Base-by-base conservation (phyloP, 208 protist genomes). In the Herpetomonas muscarum region DNA sequence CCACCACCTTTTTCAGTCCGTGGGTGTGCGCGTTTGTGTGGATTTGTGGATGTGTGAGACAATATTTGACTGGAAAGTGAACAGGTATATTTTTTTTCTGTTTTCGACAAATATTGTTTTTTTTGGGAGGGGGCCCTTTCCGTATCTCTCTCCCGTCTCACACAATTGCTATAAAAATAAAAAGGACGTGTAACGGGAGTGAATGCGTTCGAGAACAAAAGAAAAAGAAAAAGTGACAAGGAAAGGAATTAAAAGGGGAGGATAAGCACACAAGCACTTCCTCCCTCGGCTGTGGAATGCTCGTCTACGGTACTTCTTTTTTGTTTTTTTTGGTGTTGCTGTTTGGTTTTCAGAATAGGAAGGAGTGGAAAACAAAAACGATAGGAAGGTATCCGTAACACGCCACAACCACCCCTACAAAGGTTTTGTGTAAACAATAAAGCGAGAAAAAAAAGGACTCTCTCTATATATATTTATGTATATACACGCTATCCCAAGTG, bases 161-260 rank as follows among this genome's bases (percentile, higher is more conserved):
- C 37, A 58, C 22, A 50, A 47, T 42, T 29, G 31, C 45, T 42
- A 55, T 28, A 55, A 41, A 51, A 30, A 42, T 2, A 9, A 21
- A 17, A 4, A 13, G n/a, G 34, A 3, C 30, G 50, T 15, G 49
- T 25, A 10, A 61, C 32, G 21, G 61, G 32, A 24, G 55, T 31
- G 41, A 28, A 46, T 29, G 54, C 30, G 46, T 29, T 17, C 45
- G 32, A 61, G 39, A 30, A 37, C 2, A 9, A 52, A 19, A 30
- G 28, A 46, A 29, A 46, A 34, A 32, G n/a, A 47, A 28, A 32
- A 49, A 42, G 42, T 13, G 19, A 50, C 3, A 21, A 36, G 62
- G 2, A 42, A 26, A 60, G 25, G 19, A 28, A 49, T 1, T 34
- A 58, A 48, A 45, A 25, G 36, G 6, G 15, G 46, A 42, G 31